These are phyloP conservation scores for Xylaria longipes DNA, from an alignment of 495 filamentous ascomycete genomes.

Conservation along the genomic window DNA sequence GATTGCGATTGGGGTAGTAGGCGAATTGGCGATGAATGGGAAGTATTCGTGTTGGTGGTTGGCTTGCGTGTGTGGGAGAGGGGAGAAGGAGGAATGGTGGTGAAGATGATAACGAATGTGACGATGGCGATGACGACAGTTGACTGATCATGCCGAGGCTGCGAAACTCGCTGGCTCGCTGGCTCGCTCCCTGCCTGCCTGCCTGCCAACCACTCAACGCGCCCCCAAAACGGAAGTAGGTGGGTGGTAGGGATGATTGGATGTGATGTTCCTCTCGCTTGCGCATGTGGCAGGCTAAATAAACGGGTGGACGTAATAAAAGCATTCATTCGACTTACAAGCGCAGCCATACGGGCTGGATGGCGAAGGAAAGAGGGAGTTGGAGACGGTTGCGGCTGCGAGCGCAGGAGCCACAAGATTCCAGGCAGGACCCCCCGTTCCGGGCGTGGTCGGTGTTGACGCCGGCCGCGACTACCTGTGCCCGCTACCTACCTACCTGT, in stretches of 20 bases:
- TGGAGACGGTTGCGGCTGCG: conserved; percentile 11
- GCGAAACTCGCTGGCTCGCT: not conserved
- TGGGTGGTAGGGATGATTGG: not conserved
- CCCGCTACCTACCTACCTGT: not conserved
- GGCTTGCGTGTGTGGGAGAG: not conserved
- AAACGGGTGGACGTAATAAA: not conserved
- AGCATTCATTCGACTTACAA: conserved; percentile 45
- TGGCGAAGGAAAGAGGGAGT: not conserved
- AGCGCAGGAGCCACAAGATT: conserved; percentile 4
- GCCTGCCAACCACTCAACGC: not conserved
- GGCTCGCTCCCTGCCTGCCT: not conserved
- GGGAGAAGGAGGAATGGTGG: not conserved
- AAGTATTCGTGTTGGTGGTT: not conserved
- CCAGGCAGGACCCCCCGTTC: not conserved
- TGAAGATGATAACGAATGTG: not conserved
- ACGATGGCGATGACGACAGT: conserved; percentile 9
- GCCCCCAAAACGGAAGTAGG: not conserved
- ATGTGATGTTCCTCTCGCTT: not conserved
- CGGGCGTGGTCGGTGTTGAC: not conserved
- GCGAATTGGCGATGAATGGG: not conserved
- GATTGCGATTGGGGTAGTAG: not conserved
- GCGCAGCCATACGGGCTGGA: conserved; percentile 49
- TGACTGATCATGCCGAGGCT: not conserved
- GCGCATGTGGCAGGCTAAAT: not conserved
- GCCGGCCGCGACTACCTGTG: no score